These are phyloP conservation scores for Coffea canephora DNA, from an alignment of 257 asterid genomes.

Conservation along the genomic window DNA sequence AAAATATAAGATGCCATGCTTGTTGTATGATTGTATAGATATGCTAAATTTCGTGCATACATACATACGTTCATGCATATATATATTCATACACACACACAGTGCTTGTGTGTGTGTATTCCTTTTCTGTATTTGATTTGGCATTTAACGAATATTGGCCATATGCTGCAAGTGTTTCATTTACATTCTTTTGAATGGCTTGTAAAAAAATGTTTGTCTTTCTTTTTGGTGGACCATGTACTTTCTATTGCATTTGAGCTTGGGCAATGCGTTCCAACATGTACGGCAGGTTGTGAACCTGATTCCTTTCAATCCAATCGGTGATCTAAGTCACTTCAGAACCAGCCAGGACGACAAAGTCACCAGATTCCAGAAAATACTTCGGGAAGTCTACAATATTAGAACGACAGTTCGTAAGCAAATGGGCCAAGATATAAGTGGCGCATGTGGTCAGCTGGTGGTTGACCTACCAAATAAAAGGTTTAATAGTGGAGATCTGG, in stretches of 20 bases:
- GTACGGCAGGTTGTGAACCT: slow-evolving; percentile 78
- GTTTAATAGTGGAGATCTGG: slow-evolving; percentile 31
- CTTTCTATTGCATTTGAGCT: not conserved
- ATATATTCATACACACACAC: too few species aligned
- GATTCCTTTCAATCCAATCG: slow-evolving; percentile 96
- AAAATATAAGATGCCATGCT: not conserved
- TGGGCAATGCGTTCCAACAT: slow-evolving; percentile 12
- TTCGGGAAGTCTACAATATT: slow-evolving; percentile 71
- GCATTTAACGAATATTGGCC: too few species aligned
- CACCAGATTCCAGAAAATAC: slow-evolving; percentile 62
- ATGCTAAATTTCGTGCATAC: not conserved
- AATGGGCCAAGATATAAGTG: slow-evolving; percentile 99
- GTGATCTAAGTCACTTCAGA: slow-evolving; percentile 58
- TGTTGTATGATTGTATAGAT: not conserved
- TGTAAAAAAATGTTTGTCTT: not conserved
- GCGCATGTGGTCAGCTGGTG: slow-evolving; percentile 98
- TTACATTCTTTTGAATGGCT: not conserved
- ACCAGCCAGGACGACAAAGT: slow-evolving; percentile 69
- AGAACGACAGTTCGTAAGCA: slow-evolving; percentile 90
- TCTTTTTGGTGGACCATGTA: not conserved
- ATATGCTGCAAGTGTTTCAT: not conserved
- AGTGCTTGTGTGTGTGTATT: not conserved
- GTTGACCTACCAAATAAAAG: slow-evolving; percentile 45
- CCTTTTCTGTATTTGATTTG: not conserved
- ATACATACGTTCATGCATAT: too few species aligned